phyloP scores from a whole-genome alignment of 176 grass and related monocot species.

The Dactylis glomerata region DNA sequence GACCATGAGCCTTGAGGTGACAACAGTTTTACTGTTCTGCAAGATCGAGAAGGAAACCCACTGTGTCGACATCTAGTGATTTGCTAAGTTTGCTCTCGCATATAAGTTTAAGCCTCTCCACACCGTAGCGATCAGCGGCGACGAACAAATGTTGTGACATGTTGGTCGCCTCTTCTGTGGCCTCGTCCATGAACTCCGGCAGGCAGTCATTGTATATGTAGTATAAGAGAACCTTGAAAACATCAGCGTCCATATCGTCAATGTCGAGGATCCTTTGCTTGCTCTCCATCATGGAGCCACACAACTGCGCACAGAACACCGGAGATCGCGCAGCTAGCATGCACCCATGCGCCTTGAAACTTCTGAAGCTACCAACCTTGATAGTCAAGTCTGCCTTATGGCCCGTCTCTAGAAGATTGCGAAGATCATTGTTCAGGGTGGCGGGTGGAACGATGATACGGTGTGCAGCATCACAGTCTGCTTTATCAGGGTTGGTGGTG shows the following conservation, averaged over 20 bases:
- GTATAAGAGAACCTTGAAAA: constrained; percentile 22
- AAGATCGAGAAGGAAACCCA: neutral
- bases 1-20: neutral
- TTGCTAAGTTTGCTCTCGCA: neutral
- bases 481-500: neutral
- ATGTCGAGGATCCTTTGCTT: neutral
- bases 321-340: neutral
- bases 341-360: neutral
- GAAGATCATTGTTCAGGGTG: neutral
- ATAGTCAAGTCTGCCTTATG: neutral
- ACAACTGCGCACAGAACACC: neutral
- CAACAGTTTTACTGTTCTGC: neutral
- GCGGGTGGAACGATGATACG: neutral
- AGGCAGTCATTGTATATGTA: constrained; percentile 26
- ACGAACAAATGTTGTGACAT: neutral
- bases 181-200: neutral
- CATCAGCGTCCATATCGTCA: neutral
- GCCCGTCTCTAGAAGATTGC: neutral
- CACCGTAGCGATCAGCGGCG: neutral
- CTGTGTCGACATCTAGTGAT: neutral
- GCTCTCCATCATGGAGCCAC: neutral
- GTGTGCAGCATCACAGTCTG: neutral
- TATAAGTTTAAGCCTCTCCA: neutral
- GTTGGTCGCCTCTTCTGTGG: neutral
- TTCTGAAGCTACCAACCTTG: neutral